Evolutionary conservation across 2,329 filamentous ascomycete species (phyloP).

Genomic region (Cephalotrichum gorgonifer): DNA sequence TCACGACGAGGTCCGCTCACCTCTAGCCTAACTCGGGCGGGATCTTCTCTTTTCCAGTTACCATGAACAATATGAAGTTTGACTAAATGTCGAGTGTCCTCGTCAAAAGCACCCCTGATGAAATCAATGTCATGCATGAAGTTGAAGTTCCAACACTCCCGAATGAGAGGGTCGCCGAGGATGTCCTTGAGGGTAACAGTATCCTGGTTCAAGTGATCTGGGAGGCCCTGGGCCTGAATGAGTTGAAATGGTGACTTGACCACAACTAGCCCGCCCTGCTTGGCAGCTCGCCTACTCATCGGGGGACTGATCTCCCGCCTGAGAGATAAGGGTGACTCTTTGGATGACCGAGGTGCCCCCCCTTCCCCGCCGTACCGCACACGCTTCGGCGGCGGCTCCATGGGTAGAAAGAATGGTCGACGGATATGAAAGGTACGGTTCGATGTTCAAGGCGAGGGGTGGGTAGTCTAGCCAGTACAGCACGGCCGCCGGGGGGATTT

Average conservation of each 20-base stretch:
- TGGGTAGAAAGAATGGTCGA: slow-evolving; percentile 6
- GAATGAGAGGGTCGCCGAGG: slow-evolving; percentile 63
- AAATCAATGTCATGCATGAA: slow-evolving; percentile 52
- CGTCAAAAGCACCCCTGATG: slow-evolving; percentile 42
- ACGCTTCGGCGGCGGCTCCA: slow-evolving; percentile 22
- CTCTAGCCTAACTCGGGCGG: slow-evolving; percentile 30
- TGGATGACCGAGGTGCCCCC: not conserved
- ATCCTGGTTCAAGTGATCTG: slow-evolving; percentile 49
- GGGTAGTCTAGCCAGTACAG: not conserved
- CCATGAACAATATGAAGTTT: slow-evolving; percentile 49
- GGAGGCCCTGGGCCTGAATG: slow-evolving; percentile 57
- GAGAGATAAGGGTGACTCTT: slow-evolving; percentile 16
- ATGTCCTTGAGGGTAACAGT: slow-evolving; percentile 57
- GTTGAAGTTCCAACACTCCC: slow-evolving; percentile 63
- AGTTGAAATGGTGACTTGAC: slow-evolving; percentile 60
- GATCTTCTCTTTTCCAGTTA: slow-evolving; percentile 58
- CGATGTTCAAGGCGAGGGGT: not conserved
- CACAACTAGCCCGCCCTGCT: slow-evolving; percentile 9
- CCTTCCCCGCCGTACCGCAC: slow-evolving; percentile 12
- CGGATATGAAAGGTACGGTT: not conserved
- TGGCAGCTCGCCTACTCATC: slow-evolving; percentile 12
- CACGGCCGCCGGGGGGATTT: not conserved
- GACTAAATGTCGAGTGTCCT: slow-evolving; percentile 35
- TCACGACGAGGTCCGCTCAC: not conserved
- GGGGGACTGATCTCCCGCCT: slow-evolving; percentile 36